Base-by-base conservation (phyloP, 2,329 filamentous ascomycete genomes). In the Tolypocladium guangdongense region DNA sequence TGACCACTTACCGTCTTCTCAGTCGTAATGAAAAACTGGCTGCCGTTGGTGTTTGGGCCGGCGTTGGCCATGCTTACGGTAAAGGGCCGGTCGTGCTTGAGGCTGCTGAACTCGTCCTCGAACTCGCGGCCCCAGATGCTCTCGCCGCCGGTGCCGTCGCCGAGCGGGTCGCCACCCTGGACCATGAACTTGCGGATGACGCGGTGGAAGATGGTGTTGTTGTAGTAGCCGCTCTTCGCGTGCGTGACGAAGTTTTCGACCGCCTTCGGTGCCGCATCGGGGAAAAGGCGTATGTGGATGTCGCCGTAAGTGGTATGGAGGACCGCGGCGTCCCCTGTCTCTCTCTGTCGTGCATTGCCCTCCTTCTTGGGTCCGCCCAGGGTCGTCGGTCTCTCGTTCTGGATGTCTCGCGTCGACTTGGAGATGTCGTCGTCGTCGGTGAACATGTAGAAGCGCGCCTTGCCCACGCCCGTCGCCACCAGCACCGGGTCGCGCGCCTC, bases 111-210 rank as follows among this genome's bases (percentile, higher is more conserved):
- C 68, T 99, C 93, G 65, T 99, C 93, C 63, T 87, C 88, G 66
- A 99, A 99, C 56, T 90, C 88, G 68, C 92, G 91, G 51, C 88
- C 89, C 93, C 93, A 99, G 59, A 95, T 84, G 64, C 88, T 95
- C 57, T 85, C 77, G 1, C 95, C 95, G 20, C 93, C 93, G 48
- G 89, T 82, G 1, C 95, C 93, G 1, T 91, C 95, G 2, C 92
- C 92, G 0, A 90, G 87, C 0, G 95, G 93, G 65, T 99, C 95
- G 46, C 93, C 93, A 50, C 92, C 90, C 69, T 99, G 93, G 43
- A 99, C 96, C 95, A 99, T 99, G 73, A 99, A 99, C 65, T 96
- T 96, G 56, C 88, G 84, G 62, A 99, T 99, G 7, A 99, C 87
- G 36, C 93, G 86, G 70, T 99, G 93, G 77, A 99, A 99, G 61